Evolutionary conservation across 768 basidiomycete genomes (phyloP), one percentile per base, ranked within the genome.

Genomic region (Xerocomus potaroensis): DNA sequence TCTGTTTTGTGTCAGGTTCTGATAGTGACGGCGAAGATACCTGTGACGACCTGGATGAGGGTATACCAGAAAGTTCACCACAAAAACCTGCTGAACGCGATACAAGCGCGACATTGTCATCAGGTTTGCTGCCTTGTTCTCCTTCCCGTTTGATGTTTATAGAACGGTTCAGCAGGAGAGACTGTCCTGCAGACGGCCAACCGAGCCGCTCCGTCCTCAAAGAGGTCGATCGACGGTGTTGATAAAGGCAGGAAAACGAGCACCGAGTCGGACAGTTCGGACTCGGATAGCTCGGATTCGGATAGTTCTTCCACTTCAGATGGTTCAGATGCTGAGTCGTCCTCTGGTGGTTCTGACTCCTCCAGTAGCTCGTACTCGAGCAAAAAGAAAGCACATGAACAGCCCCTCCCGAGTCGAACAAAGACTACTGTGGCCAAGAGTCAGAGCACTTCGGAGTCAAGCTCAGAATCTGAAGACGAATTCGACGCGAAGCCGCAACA

Each of bases 21-120:
- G 47, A 50, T 14, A 45, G 39, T 16, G 35, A 48, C 7, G 38
- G n/a, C 8, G 47, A 50, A 18, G 44, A 42, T 43, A 46, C 50
- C 34, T 50, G 51, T 27, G 54, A 53, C 15, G 43, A 42, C 15
- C 49, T 48, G 10, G 54, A 49, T 31, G 41, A 50, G 3, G 50
- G 39, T 26, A 31, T 14, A 31, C 14, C 30, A 7, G 14, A 31
- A 12, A 31, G 14, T 8, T 31, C 30, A 12, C 30, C 30, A 4
- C 30, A 7, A 7, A 31, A 31, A 14, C 30, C 30, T 8, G 14
- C 12, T 4, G 30, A 62, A 18, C 66, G 69, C 40, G 72, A 69
- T 39, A 69, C 72, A 3, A 75, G 72, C 51, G 61, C 42, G 21
- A 76, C 72, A 8, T 54, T 74, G 38, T 67, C 70, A 19, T 71